Evolutionary conservation across 225 moss, liverwort and hornwort genomes (phyloP).

Genomic region (Polytrichum formosum): DNA sequence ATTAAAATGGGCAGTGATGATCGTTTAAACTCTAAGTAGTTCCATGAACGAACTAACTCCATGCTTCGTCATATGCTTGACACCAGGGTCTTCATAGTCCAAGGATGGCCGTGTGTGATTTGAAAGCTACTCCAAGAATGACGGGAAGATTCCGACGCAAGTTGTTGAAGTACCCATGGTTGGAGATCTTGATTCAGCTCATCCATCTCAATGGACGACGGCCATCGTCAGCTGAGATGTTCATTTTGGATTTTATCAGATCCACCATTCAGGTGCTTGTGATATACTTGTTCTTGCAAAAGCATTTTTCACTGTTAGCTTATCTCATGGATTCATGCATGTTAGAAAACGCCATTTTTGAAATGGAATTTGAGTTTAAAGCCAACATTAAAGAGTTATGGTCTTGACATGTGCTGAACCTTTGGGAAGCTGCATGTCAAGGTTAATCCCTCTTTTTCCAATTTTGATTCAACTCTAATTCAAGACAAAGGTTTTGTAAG

Average conservation of each 20-base stretch:
- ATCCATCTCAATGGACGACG: constrained; percentile 13
- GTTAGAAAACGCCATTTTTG: not conserved
- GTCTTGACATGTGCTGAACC: too few relatives aligned
- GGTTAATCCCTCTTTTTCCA: too few relatives aligned
- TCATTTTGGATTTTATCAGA: constrained; percentile 24
- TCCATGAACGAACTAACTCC: too few relatives aligned
- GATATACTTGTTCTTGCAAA: not conserved
- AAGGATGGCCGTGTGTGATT: constrained; percentile 10
- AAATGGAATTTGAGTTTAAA: not conserved
- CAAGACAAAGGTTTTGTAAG: too few relatives aligned
- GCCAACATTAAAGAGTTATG: too few relatives aligned
- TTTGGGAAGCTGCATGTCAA: too few relatives aligned
- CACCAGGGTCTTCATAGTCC: constrained; percentile 11
- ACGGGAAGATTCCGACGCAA: not conserved
- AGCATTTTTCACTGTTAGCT: not conserved
- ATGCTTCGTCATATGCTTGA: too few relatives aligned
- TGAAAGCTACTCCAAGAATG: constrained; percentile 15
- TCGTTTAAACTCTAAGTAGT: too few relatives aligned
- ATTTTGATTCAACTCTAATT: too few relatives aligned
- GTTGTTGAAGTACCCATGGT: constrained; percentile 20
- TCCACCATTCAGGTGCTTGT: constrained; percentile 6
- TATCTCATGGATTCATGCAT: not conserved
- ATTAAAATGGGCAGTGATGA: too few relatives aligned
- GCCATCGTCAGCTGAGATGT: not conserved
- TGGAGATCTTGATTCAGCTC: constrained; percentile 28